phyloP scores from a whole-genome alignment of 2,329 filamentous ascomycete species.

The Aspergillus pseudoglaucus region DNA sequence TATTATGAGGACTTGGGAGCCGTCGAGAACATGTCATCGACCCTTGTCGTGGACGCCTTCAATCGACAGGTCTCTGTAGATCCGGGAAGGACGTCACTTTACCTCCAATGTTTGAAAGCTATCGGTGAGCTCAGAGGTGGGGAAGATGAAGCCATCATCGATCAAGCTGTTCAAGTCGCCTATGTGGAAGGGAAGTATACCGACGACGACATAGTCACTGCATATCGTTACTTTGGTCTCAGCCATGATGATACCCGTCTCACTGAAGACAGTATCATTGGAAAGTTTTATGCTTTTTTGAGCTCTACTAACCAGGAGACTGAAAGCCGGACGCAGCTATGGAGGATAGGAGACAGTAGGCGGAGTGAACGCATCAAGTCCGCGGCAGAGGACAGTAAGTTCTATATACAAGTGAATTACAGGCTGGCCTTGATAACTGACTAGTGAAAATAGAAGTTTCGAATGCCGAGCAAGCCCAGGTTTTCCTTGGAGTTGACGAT shows the following conservation, averaged over 20 bases:
- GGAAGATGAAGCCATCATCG: slow-evolving; percentile 48
- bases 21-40: slow-evolving; percentile 56
- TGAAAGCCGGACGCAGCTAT: slow-evolving; percentile 51
- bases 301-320: slow-evolving; percentile 51
- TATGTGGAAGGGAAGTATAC: slow-evolving; percentile 54
- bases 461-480: slow-evolving; percentile 57
- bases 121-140: slow-evolving; percentile 49
- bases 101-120: slow-evolving; percentile 59
- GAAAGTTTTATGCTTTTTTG: slow-evolving; percentile 54
- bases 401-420: not conserved
- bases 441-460: slow-evolving; percentile 40
- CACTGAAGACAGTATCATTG: slow-evolving; percentile 57
- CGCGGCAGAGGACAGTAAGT: slow-evolving; percentile 50
- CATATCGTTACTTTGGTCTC: slow-evolving; percentile 56
- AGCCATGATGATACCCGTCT: slow-evolving; percentile 38
- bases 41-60: slow-evolving; percentile 57
- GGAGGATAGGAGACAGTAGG: slow-evolving; percentile 54
- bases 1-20: slow-evolving; percentile 59
- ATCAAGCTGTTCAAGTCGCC: slow-evolving; percentile 51
- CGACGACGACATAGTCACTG: slow-evolving; percentile 49
- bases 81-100: slow-evolving; percentile 50
- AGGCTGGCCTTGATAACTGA: slow-evolving; percentile 1
- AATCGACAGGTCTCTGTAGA: slow-evolving; percentile 54
- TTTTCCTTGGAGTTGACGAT: slow-evolving; percentile 51
- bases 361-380: slow-evolving; percentile 53